Evolutionary conservation across 2,329 filamentous ascomycete species (phyloP).

Genomic region (Cladophialophora psammophila): DNA sequence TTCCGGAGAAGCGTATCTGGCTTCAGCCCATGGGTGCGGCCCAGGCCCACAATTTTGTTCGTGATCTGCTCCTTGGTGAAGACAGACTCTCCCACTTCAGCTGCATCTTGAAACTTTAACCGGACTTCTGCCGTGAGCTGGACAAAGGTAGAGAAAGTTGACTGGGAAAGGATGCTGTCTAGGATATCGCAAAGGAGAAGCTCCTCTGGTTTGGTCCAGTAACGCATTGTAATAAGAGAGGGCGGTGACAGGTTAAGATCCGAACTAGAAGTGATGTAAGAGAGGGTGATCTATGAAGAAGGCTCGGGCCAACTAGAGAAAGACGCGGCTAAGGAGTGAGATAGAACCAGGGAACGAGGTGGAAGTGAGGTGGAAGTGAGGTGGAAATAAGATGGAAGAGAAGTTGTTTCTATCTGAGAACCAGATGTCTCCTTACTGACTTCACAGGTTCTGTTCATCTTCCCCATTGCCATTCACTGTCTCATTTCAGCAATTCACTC

Average conservation of each 20-base stretch:
- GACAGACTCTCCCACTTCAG: neutral
- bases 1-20: neutral
- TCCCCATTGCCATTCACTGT: too few relatives aligned
- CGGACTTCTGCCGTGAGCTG: neutral
- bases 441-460: too few relatives aligned
- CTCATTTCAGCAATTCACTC: too few relatives aligned
- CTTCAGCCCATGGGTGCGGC: neutral
- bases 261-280: neutral
- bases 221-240: neutral
- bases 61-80: neutral
- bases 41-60: neutral
- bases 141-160: neutral
- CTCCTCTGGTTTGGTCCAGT: neutral
- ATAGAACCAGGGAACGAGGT: neutral
- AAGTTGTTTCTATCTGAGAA: too few relatives aligned
- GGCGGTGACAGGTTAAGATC: neutral
- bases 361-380: neutral
- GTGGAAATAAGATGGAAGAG: too few relatives aligned
- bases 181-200: neutral
- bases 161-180: neutral
- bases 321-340: neutral
- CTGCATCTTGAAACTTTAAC: neutral
- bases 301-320: too few relatives aligned
- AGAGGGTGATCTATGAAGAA: too few relatives aligned
- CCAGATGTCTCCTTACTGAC: too few relatives aligned